phyloP scores from a whole-genome alignment of 2,329 filamentous ascomycete genomes.

The Trichoderma brevicompactum region DNA sequence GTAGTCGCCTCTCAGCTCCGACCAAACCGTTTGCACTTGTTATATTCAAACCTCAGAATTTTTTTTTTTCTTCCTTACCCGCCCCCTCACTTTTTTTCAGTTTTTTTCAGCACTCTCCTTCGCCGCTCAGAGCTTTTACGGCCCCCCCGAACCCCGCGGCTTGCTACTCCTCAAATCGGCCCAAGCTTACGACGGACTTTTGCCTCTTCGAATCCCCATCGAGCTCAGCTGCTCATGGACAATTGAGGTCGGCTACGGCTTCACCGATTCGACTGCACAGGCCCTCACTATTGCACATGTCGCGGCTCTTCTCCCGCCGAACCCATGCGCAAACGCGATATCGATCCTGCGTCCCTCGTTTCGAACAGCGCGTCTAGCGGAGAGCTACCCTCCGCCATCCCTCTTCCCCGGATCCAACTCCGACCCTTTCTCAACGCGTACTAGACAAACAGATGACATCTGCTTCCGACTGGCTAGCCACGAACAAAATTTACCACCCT shows the following conservation, averaged over 20 bases:
- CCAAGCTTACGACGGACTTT: constrained; percentile 12
- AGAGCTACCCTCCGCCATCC: constrained; percentile 33
- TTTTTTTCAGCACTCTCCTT: constrained; percentile 11
- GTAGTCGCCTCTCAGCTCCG: constrained; percentile 34
- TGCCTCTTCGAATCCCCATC: neutral
- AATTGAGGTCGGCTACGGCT: constrained; percentile 28
- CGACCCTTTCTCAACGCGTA: constrained; percentile 23
- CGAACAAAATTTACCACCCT: constrained; percentile 21
- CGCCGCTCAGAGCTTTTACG: constrained; percentile 20
- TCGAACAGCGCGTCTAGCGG: constrained; percentile 41
- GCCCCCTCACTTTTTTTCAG: neutral
- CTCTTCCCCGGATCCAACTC: constrained; percentile 25
- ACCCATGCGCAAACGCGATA: constrained; percentile 49
- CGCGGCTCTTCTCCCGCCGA: constrained; percentile 34
- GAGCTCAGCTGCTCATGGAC: constrained; percentile 23
- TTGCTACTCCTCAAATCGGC: constrained; percentile 22
- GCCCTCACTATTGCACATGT: constrained; percentile 33
- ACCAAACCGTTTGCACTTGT: constrained; percentile 33
- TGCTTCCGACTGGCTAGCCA: constrained; percentile 30
- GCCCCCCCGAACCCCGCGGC: constrained; percentile 17
- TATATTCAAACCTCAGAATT: constrained; percentile 25
- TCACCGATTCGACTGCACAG: constrained; percentile 26
- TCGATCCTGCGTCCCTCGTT: constrained; percentile 40
- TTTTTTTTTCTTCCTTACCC: neutral
- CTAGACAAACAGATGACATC: constrained; percentile 36